These are phyloP conservation scores for Solanum neorickii DNA, from an alignment of 257 asterid species.

Conservation along the genomic window DNA sequence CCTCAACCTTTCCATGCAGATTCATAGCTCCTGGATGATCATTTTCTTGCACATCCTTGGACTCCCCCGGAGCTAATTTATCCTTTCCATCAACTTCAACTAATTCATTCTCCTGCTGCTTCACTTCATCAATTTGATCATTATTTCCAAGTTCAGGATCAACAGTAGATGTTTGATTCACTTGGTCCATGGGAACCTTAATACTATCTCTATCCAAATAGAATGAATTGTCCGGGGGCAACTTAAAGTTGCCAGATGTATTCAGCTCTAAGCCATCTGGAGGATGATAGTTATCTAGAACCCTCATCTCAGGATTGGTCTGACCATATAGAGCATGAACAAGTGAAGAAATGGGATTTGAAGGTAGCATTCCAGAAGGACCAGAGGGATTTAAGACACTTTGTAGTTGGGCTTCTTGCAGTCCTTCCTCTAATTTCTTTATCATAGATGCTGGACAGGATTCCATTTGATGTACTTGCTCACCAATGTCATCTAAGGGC, in stretches of 20 bases:
- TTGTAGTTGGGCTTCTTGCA: conserved; percentile 16
- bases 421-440: conserved; percentile 30
- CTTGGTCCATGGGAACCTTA: conserved; percentile 17
- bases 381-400: conserved; percentile 18
- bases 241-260: conserved; percentile 19
- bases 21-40: conserved; percentile 23
- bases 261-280: conserved; percentile 9
- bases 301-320: conserved; percentile 7
- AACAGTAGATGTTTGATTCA: conserved; percentile 17
- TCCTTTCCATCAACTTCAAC: conserved; percentile 20
- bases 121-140: conserved; percentile 7
- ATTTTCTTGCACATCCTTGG: conserved; percentile 26
- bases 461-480: conserved; percentile 26
- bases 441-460: conserved; percentile 17
- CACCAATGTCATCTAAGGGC: conserved; percentile 24
- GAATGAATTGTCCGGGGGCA: conserved; percentile 6
- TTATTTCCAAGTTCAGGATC: conserved; percentile 10
- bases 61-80: conserved; percentile 11
- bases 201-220: conserved; percentile 18
- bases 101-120: conserved; percentile 11
- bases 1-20: conserved; percentile 41
- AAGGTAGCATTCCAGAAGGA: conserved; percentile 8
- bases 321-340: conserved; percentile 12
- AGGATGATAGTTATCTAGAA: conserved; percentile 18
- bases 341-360: background rate